Evolutionary conservation across 495 filamentous ascomycete genomes (phyloP), one percentile per base, ranked within the genome.

Genomic region (Aspergillus conjunctus): DNA sequence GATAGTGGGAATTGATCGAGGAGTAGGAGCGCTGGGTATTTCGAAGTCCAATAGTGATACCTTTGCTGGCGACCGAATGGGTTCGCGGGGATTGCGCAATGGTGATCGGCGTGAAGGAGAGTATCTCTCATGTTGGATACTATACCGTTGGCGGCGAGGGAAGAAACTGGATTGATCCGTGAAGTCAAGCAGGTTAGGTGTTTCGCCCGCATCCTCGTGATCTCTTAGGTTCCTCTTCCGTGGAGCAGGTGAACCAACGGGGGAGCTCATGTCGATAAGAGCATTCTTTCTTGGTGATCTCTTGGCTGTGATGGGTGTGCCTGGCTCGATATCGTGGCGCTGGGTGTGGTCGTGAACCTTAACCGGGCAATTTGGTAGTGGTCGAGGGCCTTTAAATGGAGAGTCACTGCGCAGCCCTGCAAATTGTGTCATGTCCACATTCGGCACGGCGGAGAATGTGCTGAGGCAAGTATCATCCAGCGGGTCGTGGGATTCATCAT

Each of bases 1-100:
- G 62, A 98, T 87, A 14, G 87, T 89, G 1, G 94, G 94, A 44
- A 98, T 85, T 44, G 90, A 95, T 56, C 93, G 88, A 17, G 94
- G 94, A 1, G 94, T 98, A 4, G 92, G 92, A 11, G 87, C 83
- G 3, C 91, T 90, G 10, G 92, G 91, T 15, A 97, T 88, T 63
- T 97, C 93, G 68, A 97, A 97, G 70, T 98, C 94, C 39, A 98
- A 83, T 9, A 98, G 82, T 62, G 73, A 77, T 15, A 71, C 62
- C 54, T 78, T 80, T 8, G 69, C 59, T 4, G 78, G 77, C 6
- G 74, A 72, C 8, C 71, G 66, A 46, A 68, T 70, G n/a, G 74
- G 68, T 22, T 78, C 70, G 3, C 72, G 68, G 33, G 64, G 60
- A 48, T 61, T 59, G 26, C 71, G 66, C 56, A 77, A 62, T 0